A percentile compares a stretch with the other conserved stretches of the same genome.
Conservation (phyloP, 306 rosid species). For the Trifolium repens region DNA sequence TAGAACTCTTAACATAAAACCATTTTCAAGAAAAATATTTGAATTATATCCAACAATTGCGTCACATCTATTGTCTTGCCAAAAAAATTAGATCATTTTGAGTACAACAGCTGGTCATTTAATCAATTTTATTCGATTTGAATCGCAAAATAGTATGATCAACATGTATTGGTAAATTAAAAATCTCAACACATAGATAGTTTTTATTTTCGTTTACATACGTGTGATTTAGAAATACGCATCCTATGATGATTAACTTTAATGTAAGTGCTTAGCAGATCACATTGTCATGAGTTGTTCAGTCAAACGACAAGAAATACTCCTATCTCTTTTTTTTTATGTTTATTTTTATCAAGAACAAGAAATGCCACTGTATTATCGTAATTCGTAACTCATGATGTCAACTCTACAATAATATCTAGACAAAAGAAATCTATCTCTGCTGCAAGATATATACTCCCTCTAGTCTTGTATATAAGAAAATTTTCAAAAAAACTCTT, state of each 20-base stretch:
- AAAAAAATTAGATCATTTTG: no score
- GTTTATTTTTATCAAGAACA: not conserved
- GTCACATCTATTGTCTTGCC: no score
- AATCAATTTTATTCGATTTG: no score
- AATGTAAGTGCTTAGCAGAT: not conserved
- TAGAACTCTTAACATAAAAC: no score
- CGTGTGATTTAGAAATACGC: slow-evolving; percentile 46
- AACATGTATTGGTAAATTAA: no score
- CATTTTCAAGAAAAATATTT: no score
- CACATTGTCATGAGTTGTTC: slow-evolving; percentile 13
- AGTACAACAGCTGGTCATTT: no score
- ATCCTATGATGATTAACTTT: slow-evolving; percentile 5
- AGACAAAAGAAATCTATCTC: slow-evolving; percentile 29
- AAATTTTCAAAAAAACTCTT: no score
- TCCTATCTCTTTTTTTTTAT: not conserved
- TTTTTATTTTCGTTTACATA: not conserved
- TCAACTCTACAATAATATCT: slow-evolving; percentile 38
- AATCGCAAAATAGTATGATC: no score
- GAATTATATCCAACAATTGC: no score
- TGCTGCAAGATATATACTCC: not conserved
- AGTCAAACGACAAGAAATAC: slow-evolving; percentile 43
- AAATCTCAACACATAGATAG: not conserved
- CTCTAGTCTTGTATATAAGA: no score
- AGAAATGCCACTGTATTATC: slow-evolving; percentile 37
- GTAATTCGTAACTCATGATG: slow-evolving; percentile 46